A percentile compares a stretch with the other conserved stretches of the same genome.
Conservation (phyloP, 441 rosid genomes). For the Populus trichocarpa region DNA sequence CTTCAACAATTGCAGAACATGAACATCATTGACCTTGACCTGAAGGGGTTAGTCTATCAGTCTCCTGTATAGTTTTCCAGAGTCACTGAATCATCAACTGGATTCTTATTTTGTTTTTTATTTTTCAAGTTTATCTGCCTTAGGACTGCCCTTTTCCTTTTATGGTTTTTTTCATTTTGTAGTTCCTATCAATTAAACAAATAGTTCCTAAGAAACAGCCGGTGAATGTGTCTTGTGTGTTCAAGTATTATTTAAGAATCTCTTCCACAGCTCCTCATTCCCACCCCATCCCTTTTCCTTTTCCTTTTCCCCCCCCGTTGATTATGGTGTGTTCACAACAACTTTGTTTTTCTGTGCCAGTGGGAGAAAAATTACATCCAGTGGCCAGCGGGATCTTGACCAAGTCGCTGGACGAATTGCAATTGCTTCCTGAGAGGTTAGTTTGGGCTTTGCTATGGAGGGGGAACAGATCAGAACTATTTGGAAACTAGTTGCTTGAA, state of each 20-base stretch:
- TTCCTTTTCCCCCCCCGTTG: too few species aligned
- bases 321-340: background rate
- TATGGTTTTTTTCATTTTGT: too few species aligned
- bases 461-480: background rate
- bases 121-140: background rate
- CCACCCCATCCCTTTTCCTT: too few species aligned
- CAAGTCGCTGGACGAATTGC: constrained; percentile 72
- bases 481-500: background rate
- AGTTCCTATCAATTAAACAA: too few species aligned
- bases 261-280: too few species aligned
- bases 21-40: constrained; percentile 64
- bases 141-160: background rate
- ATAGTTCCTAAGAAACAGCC: too few species aligned
- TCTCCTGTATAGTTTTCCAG: background rate
- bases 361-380: constrained; percentile 73
- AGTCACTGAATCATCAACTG: too few species aligned
- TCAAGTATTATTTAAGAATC: too few species aligned
- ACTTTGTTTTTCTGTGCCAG: constrained; percentile 27
- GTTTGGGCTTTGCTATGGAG: background rate
- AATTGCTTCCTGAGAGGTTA: constrained; percentile 19
- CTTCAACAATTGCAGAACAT: constrained; percentile 72
- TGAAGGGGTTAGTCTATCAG: constrained; percentile 57
- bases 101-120: too few species aligned
- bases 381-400: constrained; percentile 78
- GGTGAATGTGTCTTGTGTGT: too few species aligned